Evolutionary conservation across 106 monocot species (phyloP).

Genomic region (Dendrobium chrysotoxum): DNA sequence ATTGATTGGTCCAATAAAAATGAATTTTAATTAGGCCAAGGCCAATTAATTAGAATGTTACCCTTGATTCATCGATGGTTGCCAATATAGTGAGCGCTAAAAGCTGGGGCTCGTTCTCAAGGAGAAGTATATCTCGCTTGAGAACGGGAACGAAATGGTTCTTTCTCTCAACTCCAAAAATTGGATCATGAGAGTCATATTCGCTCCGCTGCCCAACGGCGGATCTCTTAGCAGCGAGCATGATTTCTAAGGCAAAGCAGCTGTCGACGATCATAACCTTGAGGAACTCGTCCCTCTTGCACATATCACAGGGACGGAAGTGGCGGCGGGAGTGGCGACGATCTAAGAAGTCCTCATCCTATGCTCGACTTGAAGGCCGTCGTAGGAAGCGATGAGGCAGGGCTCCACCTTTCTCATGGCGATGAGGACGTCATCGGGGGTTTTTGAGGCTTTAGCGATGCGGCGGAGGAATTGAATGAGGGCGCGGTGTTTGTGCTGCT

Average conservation of each 20-base stretch:
- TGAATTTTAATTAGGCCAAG: not conserved
- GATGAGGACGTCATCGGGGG: not conserved
- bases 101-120: slow-evolving; percentile 7
- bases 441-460: not conserved
- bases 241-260: not conserved
- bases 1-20: not conserved
- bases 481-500: not conserved
- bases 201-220: not conserved
- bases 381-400: not conserved
- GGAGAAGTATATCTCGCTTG: not conserved
- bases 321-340: not conserved
- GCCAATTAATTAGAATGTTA: no score
- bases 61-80: not conserved
- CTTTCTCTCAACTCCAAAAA: not conserved
- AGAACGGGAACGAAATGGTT: not conserved
- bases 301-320: no score
- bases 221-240: not conserved
- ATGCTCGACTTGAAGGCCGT: not conserved
- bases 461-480: not conserved
- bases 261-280: not conserved
- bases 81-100: not conserved
- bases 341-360: not conserved
- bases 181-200: not conserved
- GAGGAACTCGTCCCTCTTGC: not conserved
- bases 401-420: not conserved